Base-by-base conservation (phyloP, 257 asterid genomes). In the Gardenia jasminoides region DNA sequence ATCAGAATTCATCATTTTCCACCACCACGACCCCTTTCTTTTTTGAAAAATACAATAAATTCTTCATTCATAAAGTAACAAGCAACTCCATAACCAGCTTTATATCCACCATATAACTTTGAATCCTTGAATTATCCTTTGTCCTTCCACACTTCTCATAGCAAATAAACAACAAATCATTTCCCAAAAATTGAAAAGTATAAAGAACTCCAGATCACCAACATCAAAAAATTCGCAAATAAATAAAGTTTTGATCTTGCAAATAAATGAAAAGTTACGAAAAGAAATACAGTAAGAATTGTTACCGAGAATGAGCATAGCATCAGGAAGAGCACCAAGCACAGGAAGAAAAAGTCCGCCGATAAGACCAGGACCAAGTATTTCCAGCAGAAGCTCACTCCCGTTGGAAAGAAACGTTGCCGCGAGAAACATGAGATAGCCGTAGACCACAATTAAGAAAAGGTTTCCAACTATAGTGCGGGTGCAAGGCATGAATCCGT, bases 291-390 rank as follows among this genome's bases (percentile, higher is more conserved):
- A 17, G 19, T 4, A 36, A 56, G 6, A 62, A 72, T 43, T 7
- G 13, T 26, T 83, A 93, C 98, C 97, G 2, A 93, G 90, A 79
- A 95, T 93, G 41, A 95, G 97, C 95, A 93, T 86, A 50, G 98
- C 98, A 76, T 95, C 98, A 2, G 99, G 99, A 75, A 95, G 99
- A 59, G 98, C 97, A 39, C 98, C 99, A 71, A 95, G 98, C 0
- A 91, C 80, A n/a, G 98, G 99, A 20, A 95, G 91, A 20, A 92
- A 83, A 10, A 93, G 97, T 8, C 98, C 98, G 52, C 98, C 99
- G 46, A 95, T 85, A 1, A 93, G 78, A 13, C 98, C 99, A 1
- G 99, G 98, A 2, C 99, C 97, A 36, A 95, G 90, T 70, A 95
- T 92, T 87, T 90, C 91, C 41, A 95, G 94, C 92, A 95, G 85